phyloP scores from a whole-genome alignment of 148 eudicot genomes.

The Tetragonia tetragonoides region DNA sequence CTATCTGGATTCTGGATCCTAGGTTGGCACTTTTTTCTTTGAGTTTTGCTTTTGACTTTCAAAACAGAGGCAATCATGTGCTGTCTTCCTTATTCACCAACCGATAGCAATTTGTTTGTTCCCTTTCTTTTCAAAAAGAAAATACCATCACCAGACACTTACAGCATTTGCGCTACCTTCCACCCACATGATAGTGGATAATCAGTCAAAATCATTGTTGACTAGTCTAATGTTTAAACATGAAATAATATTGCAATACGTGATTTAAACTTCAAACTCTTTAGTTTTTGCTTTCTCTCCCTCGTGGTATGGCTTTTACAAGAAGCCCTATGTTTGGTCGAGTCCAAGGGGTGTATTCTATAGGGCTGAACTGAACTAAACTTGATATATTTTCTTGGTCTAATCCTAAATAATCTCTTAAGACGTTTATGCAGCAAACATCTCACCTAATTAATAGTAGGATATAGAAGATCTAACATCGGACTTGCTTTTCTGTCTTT shows the following conservation, averaged over 20 bases:
- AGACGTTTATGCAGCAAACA: too few species aligned
- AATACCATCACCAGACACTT: conserved; percentile 18
- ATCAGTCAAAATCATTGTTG: conserved; percentile 17
- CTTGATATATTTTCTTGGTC: too few species aligned
- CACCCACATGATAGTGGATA: conserved; percentile 1
- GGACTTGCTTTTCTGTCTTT: neutral
- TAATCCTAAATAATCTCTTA: too few species aligned
- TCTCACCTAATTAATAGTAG: neutral
- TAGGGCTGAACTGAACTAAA: too few species aligned
- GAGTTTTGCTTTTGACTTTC: conserved; percentile 30
- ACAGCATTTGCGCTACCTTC: conserved; percentile 6
- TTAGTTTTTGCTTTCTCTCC: neutral
- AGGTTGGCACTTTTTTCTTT: conserved; percentile 25
- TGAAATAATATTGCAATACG: too few species aligned
- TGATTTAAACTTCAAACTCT: neutral
- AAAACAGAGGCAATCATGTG: conserved; percentile 13
- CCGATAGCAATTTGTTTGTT: conserved; percentile 17
- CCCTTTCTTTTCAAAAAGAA: conserved; percentile 19
- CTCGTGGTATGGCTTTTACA: neutral
- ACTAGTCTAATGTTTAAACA: conserved; percentile 11
- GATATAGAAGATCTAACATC: neutral
- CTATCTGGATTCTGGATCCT: conserved; percentile 22
- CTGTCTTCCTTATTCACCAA: conserved; percentile 22
- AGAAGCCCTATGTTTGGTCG: neutral
- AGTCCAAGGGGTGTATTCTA: too few species aligned